Evolutionary conservation across 495 filamentous ascomycete species (phyloP), one percentile per base, ranked within the genome.

Genomic region (Podospora conica): DNA sequence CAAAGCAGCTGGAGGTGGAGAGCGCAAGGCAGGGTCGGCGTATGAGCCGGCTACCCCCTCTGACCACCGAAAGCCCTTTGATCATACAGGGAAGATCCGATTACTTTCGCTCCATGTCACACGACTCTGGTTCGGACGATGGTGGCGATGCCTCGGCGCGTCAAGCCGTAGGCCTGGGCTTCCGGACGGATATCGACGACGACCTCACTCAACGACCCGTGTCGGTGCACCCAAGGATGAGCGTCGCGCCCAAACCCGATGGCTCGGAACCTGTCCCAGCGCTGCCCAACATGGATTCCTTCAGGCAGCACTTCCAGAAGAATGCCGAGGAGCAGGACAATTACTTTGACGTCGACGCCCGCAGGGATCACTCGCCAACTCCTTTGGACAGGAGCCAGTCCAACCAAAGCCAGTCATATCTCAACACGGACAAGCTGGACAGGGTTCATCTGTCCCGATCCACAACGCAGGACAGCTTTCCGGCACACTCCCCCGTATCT

Each of bases 1-100:
- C 91, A n/a, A 90, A 86, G 76, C 89, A 96, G 74, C 84, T 98
- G 48, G 88, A 96, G 70, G 87, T 91, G 65, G 87, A 92, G 65
- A 90, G 87, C 64, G 81, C 82, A 60, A 85, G 84, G 71, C 86
- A 88, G 55, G 84, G 83, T 22, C 86, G 85, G 54, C 88, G 94
- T 48, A 86, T 96, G 75, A 96, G 93, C 77, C 84, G 94, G 59
- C 77, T 98, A 55, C 91, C 92, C 3, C 91, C 92, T 7, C 79
- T 92, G 64, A 91, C 90, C 33, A 90, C 93, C 54, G 90, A 90
- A 25, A 89, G 90, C 69, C 81, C 81, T 18, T 71, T 83, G 61
- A 72, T 93, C 84, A 70, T 86, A 87, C 73, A 90, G 80, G 69
- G 83, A 58, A 84, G 91, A 60, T 90, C 90, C 3, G 88, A 87